phyloP scores from a whole-genome alignment of 169 alveolate species.

The Eimeria maxima region DNA sequence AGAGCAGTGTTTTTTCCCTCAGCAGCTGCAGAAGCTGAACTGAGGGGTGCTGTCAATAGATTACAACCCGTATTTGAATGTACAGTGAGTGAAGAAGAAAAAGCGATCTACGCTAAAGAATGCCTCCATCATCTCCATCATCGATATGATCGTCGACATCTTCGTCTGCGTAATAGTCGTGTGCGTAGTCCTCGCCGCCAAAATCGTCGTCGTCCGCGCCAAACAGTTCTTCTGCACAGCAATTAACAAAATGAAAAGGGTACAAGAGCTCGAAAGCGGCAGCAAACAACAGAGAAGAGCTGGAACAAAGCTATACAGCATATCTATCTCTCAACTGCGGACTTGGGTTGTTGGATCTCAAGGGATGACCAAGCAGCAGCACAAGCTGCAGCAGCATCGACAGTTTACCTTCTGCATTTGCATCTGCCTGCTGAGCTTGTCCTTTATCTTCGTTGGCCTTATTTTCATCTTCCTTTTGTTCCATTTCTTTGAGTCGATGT shows the following conservation, averaged over 20 bases:
- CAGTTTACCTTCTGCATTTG: slow-evolving; percentile 57
- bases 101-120: neutral
- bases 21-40: neutral
- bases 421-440: slow-evolving; percentile 23
- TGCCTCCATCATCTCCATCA: slow-evolving; percentile 83
- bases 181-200: slow-evolving; percentile 84
- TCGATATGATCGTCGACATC: slow-evolving; percentile 81
- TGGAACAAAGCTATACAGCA: neutral
- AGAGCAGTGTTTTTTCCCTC: neutral
- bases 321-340: no score
- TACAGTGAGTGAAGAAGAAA: neutral
- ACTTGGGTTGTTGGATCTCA: neutral
- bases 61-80: neutral
- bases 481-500: slow-evolving; percentile 79
- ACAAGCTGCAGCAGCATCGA: neutral
- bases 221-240: slow-evolving; percentile 76
- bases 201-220: slow-evolving; percentile 79
- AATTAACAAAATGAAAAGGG: neutral
- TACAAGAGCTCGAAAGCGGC: neutral
- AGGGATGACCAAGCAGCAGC: neutral
- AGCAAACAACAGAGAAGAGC: neutral
- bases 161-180: slow-evolving; percentile 84
- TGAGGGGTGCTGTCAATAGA: neutral
- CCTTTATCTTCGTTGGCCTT: slow-evolving; percentile 70
- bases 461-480: slow-evolving; percentile 79